Evolutionary conservation across 176 grass and related monocot species (phyloP).

Genomic region (Dactylis glomerata): DNA sequence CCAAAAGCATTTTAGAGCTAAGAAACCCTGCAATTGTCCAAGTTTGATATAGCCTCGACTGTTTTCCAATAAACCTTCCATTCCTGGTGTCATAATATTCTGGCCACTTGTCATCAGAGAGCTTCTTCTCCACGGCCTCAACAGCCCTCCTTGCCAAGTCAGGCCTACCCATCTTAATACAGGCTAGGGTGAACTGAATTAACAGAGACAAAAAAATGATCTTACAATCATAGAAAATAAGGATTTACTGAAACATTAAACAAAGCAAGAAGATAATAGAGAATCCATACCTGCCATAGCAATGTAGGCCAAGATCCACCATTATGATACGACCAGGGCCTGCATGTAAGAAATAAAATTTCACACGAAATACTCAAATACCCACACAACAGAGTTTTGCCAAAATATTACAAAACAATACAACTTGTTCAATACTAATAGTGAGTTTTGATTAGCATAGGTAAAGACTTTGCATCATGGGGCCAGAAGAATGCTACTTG

Average conservation of each 20-base stretch:
- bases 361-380: slow-evolving; percentile 16
- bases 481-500: not conserved
- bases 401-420: slow-evolving; percentile 2
- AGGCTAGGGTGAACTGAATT: slow-evolving; percentile 89
- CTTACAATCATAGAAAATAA: not conserved
- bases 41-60: slow-evolving; percentile 80
- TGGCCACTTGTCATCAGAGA: slow-evolving; percentile 85
- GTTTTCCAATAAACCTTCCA: slow-evolving; percentile 92
- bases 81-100: slow-evolving; percentile 90
- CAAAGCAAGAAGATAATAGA: not conserved
- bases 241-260: not conserved
- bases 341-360: slow-evolving; percentile 35
- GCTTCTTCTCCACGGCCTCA: slow-evolving; percentile 75
- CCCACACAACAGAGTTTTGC: not conserved
- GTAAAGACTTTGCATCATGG: not conserved
- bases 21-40: slow-evolving; percentile 95
- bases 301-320: slow-evolving; percentile 94
- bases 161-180: slow-evolving; percentile 94
- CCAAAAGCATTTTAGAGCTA: slow-evolving; percentile 77
- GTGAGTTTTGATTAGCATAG: slow-evolving; percentile 5
- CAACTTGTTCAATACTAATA: slow-evolving; percentile 6
- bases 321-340: slow-evolving; percentile 96
- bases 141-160: slow-evolving; percentile 78
- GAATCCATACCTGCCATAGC: slow-evolving; percentile 74
- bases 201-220: slow-evolving; percentile 17